Conservation (phyloP, 495 filamentous ascomycete species). For the Penicillium desertorum region DNA sequence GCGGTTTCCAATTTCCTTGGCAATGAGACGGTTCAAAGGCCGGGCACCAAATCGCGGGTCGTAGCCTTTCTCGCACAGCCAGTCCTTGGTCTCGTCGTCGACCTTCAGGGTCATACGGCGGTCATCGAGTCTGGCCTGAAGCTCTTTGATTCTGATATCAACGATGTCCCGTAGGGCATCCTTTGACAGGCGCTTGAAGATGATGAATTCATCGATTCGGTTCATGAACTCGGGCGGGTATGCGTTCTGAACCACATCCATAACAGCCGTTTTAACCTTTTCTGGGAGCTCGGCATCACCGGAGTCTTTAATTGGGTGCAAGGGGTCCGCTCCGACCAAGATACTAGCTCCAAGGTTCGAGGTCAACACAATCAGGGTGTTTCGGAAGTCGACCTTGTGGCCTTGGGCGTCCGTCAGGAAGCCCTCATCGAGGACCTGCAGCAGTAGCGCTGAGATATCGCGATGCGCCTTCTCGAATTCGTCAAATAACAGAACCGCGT, state of each 20-base stretch:
- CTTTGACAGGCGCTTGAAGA: conserved; percentile 81
- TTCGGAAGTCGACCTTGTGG: conserved; percentile 93
- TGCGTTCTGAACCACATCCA: conserved; percentile 76
- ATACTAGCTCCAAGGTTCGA: conserved; percentile 75
- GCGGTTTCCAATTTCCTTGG: conserved; percentile 81
- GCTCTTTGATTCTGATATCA: conserved; percentile 83
- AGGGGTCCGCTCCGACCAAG: conserved; percentile 45
- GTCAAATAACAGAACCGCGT: conserved; percentile 92
- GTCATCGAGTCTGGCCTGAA: conserved; percentile 81
- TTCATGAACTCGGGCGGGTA: conserved; percentile 97
- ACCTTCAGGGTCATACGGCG: conserved; percentile 77
- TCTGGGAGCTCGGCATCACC: conserved; percentile 63
- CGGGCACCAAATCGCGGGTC: conserved; percentile 89
- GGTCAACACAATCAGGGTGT: conserved; percentile 93
- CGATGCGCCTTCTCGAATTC: conserved; percentile 97
- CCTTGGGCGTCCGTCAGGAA: conserved; percentile 95
- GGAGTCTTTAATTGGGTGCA: conserved; percentile 51
- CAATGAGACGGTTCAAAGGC: conserved; percentile 89
- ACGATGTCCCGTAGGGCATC: conserved; percentile 87
- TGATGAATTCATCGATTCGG: conserved; percentile 92
- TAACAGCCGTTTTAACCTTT: conserved; percentile 71
- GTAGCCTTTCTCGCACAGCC: conserved; percentile 86
- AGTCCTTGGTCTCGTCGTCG: conserved; percentile 67
- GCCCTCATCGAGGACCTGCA: conserved; percentile 95
- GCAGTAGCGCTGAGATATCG: conserved; percentile 89